A percentile compares a stretch with the other conserved stretches of the same genome.
Conservation (phyloP, 2,329 filamentous ascomycete genomes). For the Lecanicillium sp. region DNA sequence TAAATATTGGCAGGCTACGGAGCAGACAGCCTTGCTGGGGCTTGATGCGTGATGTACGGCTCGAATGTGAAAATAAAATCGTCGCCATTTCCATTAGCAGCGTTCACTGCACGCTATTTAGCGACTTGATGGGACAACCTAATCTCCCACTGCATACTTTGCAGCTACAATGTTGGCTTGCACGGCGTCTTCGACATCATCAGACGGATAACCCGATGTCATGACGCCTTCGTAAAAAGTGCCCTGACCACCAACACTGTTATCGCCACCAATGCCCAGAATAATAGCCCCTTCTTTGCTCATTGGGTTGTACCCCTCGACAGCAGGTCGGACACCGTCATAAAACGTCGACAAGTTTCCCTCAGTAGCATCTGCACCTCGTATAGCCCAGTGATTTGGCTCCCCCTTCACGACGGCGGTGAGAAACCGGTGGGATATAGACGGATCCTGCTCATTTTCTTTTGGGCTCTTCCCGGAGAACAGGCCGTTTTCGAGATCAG, state of each 20-base stretch:
- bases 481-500: constrained; percentile 59
- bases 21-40: no score
- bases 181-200: constrained; percentile 48
- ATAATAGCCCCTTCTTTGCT: constrained; percentile 58
- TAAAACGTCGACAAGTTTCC: constrained; percentile 52
- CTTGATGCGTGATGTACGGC: no score
- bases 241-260: constrained; percentile 49
- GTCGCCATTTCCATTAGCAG: no score
- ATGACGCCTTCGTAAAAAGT: constrained; percentile 60
- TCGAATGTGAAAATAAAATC: no score
- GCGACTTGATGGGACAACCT: no score
- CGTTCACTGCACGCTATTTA: no score
- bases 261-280: constrained; percentile 59
- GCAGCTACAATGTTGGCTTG: constrained; percentile 55
- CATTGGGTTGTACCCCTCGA: constrained; percentile 52
- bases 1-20: no score
- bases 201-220: constrained; percentile 53
- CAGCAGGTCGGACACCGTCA: constrained; percentile 44
- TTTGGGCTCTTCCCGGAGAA: constrained; percentile 45
- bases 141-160: constrained; percentile 46
- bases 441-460: constrained; percentile 44
- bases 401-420: constrained; percentile 50
- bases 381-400: constrained; percentile 50
- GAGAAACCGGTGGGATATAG: constrained; percentile 46
- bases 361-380: constrained; percentile 47